Conservation (phyloP, 805 yeast species). For the Hanseniaspora clermontiae region DNA sequence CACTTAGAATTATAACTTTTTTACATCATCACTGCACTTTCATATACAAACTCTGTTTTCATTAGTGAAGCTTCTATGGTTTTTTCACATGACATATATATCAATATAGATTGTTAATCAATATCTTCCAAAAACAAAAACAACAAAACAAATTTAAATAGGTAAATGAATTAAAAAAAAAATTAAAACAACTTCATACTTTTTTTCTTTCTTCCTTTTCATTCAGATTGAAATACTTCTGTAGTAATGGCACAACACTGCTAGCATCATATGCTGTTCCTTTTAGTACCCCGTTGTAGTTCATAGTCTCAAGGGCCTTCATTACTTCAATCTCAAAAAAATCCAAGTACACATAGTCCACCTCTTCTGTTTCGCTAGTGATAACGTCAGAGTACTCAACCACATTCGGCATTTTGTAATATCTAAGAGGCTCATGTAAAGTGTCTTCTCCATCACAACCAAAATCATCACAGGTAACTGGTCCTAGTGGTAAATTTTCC, state of each 20-base stretch:
- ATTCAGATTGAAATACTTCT: not conserved
- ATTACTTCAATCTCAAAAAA: constrained; percentile 49
- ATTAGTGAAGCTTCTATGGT: not conserved
- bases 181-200: not conserved
- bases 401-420: constrained; percentile 65
- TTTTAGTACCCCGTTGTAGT: not conserved
- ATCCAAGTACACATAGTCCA: constrained; percentile 68
- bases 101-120: constrained; percentile 13
- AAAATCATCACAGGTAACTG: constrained; percentile 69
- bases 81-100: not conserved
- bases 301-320: constrained; percentile 26
- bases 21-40: too few species aligned
- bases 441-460: constrained; percentile 86
- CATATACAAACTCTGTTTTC: not conserved
- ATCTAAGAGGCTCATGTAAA: constrained; percentile 44
- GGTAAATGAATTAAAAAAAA: not conserved
- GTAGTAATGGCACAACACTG: not conserved
- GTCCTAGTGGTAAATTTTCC: constrained; percentile 45
- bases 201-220: not conserved
- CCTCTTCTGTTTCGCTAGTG: constrained; percentile 25
- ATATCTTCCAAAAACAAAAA: not conserved
- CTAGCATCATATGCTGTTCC: not conserved
- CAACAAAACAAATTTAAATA: constrained; percentile 1
- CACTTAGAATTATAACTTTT: constrained; percentile 20
- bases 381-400: constrained; percentile 36